Evolutionary conservation across 2,329 filamentous ascomycete genomes (phyloP).

Genomic region (Fusarium bactridioides): DNA sequence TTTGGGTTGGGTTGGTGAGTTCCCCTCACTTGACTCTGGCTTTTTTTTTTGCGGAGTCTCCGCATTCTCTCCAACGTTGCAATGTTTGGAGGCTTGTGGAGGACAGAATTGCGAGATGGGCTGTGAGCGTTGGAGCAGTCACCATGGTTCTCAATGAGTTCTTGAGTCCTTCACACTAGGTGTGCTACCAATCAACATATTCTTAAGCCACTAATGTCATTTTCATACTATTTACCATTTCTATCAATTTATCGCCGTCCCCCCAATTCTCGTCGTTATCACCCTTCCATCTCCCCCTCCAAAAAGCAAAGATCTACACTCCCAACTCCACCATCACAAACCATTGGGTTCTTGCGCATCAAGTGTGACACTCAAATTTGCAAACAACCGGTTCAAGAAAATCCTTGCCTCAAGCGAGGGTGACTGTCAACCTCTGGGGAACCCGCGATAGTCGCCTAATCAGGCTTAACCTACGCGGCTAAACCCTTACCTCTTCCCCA

Average conservation of each 20-base stretch:
- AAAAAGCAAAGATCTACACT: slow-evolving; percentile 17
- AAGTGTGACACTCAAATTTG: slow-evolving; percentile 27
- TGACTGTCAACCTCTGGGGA: slow-evolving; percentile 11
- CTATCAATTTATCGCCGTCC: no score
- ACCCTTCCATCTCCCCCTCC: not conserved
- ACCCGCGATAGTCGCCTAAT: not conserved
- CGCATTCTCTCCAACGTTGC: slow-evolving; percentile 31
- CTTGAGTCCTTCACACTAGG: fast-evolving
- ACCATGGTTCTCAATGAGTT: fast-evolving
- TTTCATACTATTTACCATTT: fast-evolving
- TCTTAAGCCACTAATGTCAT: fast-evolving
- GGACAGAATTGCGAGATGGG: not conserved
- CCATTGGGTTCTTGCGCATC: not conserved
- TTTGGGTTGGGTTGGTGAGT: not conserved
- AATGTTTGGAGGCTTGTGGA: not conserved
- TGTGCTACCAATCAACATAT: fast-evolving
- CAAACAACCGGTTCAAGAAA: not conserved
- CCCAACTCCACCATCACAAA: not conserved
- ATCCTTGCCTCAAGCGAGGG: slow-evolving; percentile 7
- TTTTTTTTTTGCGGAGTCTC: slow-evolving; percentile 28
- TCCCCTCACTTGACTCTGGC: not conserved
- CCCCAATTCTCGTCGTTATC: fast-evolving
- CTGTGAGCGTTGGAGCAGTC: fast-evolving
- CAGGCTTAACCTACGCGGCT: not conserved
- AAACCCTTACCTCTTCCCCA: slow-evolving; percentile 13